Conservation (phyloP, 441 rosid species). For the Arabidopsis hybrid region DNA sequence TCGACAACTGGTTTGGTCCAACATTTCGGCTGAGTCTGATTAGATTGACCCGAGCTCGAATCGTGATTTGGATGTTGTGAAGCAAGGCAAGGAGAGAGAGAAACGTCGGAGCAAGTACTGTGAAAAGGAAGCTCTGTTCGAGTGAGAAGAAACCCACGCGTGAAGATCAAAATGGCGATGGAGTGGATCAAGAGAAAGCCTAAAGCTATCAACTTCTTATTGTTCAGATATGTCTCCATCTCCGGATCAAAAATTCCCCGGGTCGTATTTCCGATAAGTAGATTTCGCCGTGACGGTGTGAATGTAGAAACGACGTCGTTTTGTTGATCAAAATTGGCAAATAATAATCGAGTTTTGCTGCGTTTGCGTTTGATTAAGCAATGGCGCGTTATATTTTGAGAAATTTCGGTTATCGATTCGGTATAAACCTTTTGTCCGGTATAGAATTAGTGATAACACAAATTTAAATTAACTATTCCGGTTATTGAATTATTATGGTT, state of each 20-base stretch:
- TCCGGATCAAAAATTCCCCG: slow-evolving; percentile 16
- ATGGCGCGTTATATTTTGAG: not conserved
- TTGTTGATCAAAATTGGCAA: too few relatives aligned
- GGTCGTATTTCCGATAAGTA: not conserved
- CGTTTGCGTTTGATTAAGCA: too few relatives aligned
- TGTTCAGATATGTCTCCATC: slow-evolving; percentile 48
- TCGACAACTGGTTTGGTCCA: slow-evolving; percentile 85
- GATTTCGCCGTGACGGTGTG: slow-evolving; percentile 22
- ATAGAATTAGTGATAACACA: too few relatives aligned
- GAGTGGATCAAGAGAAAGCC: slow-evolving; percentile 59
- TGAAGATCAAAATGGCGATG: slow-evolving; percentile 71
- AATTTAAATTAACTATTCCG: too few relatives aligned
- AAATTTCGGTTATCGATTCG: too few relatives aligned
- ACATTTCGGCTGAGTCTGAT: slow-evolving; percentile 44
- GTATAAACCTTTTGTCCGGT: too few relatives aligned
- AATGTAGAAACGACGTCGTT: not conserved
- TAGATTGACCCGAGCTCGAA: not conserved
- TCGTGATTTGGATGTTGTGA: slow-evolving; percentile 14
- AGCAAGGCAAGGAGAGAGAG: slow-evolving; percentile 68
- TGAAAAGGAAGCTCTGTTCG: slow-evolving; percentile 90
- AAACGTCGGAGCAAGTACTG: slow-evolving; percentile 75
- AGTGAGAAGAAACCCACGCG: slow-evolving; percentile 89
- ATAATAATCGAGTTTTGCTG: too few relatives aligned
- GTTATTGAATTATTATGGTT: too few relatives aligned
- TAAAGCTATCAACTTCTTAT: slow-evolving; percentile 47